phyloP scores from a whole-genome alignment of 169 alveolate species.

The Neospora caninum region DNA sequence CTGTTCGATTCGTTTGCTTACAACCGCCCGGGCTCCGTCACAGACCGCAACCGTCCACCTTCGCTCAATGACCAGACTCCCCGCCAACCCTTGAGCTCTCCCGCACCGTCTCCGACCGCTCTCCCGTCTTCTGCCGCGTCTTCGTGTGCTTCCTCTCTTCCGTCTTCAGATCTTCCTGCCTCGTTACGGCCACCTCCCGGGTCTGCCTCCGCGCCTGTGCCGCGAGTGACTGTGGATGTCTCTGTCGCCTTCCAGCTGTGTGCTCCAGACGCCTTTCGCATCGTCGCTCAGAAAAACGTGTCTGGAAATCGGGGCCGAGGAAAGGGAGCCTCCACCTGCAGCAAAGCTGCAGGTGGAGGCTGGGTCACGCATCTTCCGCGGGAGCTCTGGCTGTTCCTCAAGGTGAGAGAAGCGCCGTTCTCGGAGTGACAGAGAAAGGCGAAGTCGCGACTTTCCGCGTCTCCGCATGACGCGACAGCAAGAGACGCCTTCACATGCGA shows the following conservation, averaged over 20 bases:
- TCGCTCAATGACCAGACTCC: background rate
- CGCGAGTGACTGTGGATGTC: background rate
- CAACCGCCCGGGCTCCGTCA: background rate
- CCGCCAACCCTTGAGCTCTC: background rate
- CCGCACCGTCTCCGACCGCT: background rate
- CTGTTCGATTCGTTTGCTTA: background rate
- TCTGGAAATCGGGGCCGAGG: background rate
- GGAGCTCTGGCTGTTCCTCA: background rate
- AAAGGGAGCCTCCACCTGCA: background rate
- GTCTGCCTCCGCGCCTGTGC: background rate
- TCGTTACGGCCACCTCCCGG: background rate
- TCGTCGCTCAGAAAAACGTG: slow-evolving; percentile 14
- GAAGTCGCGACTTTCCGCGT: background rate
- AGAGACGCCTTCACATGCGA: background rate
- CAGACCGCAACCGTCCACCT: background rate
- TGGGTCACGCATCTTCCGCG: slow-evolving; percentile 16
- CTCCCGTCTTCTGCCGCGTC: background rate
- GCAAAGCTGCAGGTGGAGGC: slow-evolving; percentile 8
- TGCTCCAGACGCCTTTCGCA: background rate
- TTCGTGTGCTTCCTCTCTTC: background rate
- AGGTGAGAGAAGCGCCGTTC: background rate
- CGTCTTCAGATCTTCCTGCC: background rate
- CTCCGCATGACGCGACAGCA: background rate
- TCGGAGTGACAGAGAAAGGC: background rate
- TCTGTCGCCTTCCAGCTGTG: slow-evolving; percentile 23